phyloP scores from a whole-genome alignment of 2,329 filamentous ascomycete genomes.

The Aspergillus sp. region DNA sequence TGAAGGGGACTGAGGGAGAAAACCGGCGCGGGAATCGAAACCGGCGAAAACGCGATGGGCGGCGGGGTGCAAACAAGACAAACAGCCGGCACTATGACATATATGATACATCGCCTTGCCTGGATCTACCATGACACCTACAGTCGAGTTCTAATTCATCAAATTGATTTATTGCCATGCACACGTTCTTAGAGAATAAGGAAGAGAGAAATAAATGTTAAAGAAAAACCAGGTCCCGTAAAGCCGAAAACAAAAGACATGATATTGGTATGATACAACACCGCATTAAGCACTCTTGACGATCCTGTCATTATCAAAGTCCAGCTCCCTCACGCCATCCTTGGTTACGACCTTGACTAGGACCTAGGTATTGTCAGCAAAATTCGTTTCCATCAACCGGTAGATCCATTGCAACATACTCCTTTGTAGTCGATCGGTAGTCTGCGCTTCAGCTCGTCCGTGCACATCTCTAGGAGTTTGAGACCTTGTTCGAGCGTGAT shows the following conservation, averaged over 20 bases:
- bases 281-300: conserved; percentile 47
- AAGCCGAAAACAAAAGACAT: conserved; percentile 28
- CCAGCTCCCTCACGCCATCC: conserved; percentile 82
- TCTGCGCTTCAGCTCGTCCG: conserved; percentile 93
- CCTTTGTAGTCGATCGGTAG: conserved; percentile 99
- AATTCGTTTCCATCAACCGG: conserved; percentile 5
- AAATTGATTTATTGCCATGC: conserved; percentile 20
- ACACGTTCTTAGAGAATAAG: conserved; percentile 18
- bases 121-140: conserved; percentile 10
- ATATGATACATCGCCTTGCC: too few species aligned
- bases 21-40: conserved; percentile 20
- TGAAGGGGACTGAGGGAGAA: conserved; percentile 7
- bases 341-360: conserved; percentile 90
- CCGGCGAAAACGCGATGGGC: conserved; percentile 18
- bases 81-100: conserved; percentile 13
- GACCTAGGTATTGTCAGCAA: conserved; percentile 32
- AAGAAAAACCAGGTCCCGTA: conserved; percentile 22
- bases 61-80: conserved; percentile 28
- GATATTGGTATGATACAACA: conserved; percentile 32
- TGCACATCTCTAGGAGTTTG: conserved; percentile 91
- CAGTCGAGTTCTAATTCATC: conserved; percentile 15
- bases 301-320: conserved; percentile 76
- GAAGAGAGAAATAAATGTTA: conserved; percentile 9
- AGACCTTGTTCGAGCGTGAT: conserved; percentile 86
- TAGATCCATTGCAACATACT: conserved; percentile 49